Evolutionary conservation across 1,284 basidiomycete genomes (phyloP), one percentile per base, ranked within the genome.

Genomic region (Vanrija humicola): DNA sequence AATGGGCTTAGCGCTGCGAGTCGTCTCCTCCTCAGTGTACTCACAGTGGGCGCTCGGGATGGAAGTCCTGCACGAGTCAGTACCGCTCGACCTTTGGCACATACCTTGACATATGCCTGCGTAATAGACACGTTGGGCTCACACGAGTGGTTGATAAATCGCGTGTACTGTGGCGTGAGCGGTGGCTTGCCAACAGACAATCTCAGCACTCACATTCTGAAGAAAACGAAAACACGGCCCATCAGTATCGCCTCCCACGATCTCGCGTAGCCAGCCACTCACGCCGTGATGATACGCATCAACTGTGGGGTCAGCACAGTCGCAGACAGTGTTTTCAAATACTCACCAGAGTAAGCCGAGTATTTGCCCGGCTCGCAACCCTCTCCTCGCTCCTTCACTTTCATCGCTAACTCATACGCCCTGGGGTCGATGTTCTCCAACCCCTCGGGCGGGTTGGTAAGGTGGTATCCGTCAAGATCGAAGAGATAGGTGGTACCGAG

Each of bases 201-300:
- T 19, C 16, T 46, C 51, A 28, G 55, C 14, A 54, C 39, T 56
- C 54, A 52, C 48, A 38, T 52, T 48, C 45, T 46, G 46, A 21
- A 21, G 6, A 68, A 66, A 84, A 84, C 65, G 87, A 64, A 64
- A 85, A 87, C 16, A 85, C 79, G 40, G 86, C 86, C 86, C 85
- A 29, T 58, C 40, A 87, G 61, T n/a, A 49, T n/a, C 56, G 56
- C 50, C 46, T 62, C 59, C 59, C 45, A 64, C 29, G 57, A 56
- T 52, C 43, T 61, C 52, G 15, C 46, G 2, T 34, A 52, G 16
- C 15, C 0, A 52, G 16, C 15, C 0, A 80, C 88, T 75, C 71
- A 91, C 90, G 71, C 90, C 90, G 43, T 83, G 86, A 72, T 92
- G 89, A 68, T 86, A 92, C 1, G 90, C 90, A 75, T 93, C 90